Evolutionary conservation across 768 basidiomycete genomes (phyloP).

Genomic region (Tephrocybe sp.): DNA sequence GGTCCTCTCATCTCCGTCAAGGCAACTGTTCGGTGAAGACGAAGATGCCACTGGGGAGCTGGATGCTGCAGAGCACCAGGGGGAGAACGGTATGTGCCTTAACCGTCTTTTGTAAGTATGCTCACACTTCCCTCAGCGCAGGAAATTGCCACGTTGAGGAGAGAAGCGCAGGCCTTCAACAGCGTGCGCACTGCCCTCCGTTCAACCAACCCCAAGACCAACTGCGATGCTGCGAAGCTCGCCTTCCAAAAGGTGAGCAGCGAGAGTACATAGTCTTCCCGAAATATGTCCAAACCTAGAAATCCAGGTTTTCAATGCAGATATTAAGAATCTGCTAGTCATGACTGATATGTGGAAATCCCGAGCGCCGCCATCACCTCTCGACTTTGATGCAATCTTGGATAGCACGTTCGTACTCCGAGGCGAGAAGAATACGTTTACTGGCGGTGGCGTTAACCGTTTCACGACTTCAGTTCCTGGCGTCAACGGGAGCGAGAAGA

Average conservation of each 20-base stretch:
- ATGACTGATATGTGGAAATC: constrained; percentile 99
- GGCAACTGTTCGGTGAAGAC: constrained; percentile 94
- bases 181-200: constrained; percentile 74
- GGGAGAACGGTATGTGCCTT: constrained; percentile 80
- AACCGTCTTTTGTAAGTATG: background rate
- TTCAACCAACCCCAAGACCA: constrained; percentile 29
- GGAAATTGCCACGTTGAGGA: constrained; percentile 88
- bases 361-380: constrained; percentile 80
- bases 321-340: constrained; percentile 83
- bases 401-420: constrained; percentile 57
- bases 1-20: constrained; percentile 27
- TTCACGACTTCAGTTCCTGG: constrained; percentile 4
- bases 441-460: constrained; percentile 12
- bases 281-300: background rate
- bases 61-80: constrained; percentile 88
- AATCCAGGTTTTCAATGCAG: constrained; percentile 78
- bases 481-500: constrained; percentile 16
- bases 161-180: constrained; percentile 87
- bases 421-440: constrained; percentile 15
- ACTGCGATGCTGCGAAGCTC: constrained; percentile 56
- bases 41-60: constrained; percentile 80
- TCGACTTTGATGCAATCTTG: constrained; percentile 79
- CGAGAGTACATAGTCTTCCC: background rate
- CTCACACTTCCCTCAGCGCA: constrained; percentile 49
- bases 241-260: constrained; percentile 80